These are phyloP conservation scores for Phytophthora melonis DNA, from an alignment of 352 stramenopile species.

Conservation along the genomic window DNA sequence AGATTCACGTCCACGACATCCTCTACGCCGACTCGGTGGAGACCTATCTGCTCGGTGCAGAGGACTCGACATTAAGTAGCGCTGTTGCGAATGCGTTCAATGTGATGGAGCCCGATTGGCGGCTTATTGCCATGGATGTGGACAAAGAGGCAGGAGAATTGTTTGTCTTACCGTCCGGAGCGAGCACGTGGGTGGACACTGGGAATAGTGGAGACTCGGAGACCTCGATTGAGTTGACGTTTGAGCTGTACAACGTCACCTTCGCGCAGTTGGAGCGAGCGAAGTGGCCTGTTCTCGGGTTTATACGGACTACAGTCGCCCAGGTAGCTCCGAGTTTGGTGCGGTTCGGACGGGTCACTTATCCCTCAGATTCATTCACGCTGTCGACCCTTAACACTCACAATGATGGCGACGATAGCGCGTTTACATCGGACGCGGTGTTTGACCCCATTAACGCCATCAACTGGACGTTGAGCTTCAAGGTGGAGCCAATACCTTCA, in stretches of 20 bases:
- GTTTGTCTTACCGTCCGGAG: constrained; percentile 1
- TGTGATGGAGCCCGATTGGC: constrained; percentile 20
- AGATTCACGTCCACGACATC: constrained; percentile 27
- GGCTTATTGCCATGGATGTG: constrained; percentile 29
- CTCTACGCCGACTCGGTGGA: constrained; percentile 9
- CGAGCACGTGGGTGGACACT: background rate
- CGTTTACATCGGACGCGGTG: constrained; percentile 6
- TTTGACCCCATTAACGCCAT: constrained; percentile 29
- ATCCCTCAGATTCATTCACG: constrained; percentile 7
- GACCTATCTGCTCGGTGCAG: constrained; percentile 1
- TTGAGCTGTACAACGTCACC: constrained; percentile 20
- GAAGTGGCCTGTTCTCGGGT: constrained; percentile 30
- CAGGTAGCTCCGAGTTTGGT: background rate
- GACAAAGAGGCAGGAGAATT: constrained; percentile 8
- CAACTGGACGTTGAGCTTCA: constrained; percentile 24
- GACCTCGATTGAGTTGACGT: constrained; percentile 13
- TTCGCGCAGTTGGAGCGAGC: constrained; percentile 21
- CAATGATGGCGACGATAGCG: constrained; percentile 10
- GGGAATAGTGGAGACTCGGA: background rate
- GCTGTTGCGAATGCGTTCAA: constrained; percentile 11
- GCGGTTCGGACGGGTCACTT: constrained; percentile 19
- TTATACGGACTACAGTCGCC: constrained; percentile 5
- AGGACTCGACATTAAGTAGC: background rate
- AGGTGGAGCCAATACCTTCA: constrained; percentile 12
- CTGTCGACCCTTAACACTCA: constrained; percentile 9